Evolutionary conservation across 192 early-diverging fungal species (phyloP).

Genomic region (Podila clonocystis): DNA sequence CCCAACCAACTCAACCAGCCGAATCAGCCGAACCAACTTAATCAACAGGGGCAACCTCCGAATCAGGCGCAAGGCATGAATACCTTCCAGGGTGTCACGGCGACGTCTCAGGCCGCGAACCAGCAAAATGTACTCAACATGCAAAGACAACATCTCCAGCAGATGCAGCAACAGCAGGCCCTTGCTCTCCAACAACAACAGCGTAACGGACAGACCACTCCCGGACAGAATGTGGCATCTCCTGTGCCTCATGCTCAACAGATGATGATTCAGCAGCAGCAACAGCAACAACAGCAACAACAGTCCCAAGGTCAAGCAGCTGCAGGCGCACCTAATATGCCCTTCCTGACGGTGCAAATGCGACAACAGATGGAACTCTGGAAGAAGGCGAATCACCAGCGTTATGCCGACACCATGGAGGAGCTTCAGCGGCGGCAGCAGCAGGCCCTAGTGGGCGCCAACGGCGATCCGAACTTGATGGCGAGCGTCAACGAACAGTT

Average conservation of each 20-base stretch:
- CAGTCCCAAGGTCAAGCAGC: not conserved
- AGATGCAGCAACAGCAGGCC: slow-evolving; percentile 4
- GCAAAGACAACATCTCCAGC: slow-evolving; percentile 2
- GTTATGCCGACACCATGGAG: slow-evolving; percentile 30
- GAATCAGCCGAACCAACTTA: not conserved
- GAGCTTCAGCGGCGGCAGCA: slow-evolving; percentile 40
- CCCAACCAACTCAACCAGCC: not conserved
- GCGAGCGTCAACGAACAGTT: slow-evolving; percentile 38
- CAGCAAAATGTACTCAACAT: not conserved
- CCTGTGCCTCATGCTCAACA: not conserved
- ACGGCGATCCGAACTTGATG: slow-evolving; percentile 29
- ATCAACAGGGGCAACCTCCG: not conserved
- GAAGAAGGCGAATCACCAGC: slow-evolving; percentile 37
- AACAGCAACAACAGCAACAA: not conserved
- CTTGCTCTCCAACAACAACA: slow-evolving; percentile 4
- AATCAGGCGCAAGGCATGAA: not conserved
- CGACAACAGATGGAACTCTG: slow-evolving; percentile 37
- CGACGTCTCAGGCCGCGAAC: slow-evolving; percentile 5
- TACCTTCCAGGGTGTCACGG: not conserved
- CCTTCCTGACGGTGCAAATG: slow-evolving; percentile 30
- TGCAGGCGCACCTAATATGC: slow-evolving; percentile 9
- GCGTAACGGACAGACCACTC: not conserved
- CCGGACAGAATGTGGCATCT: not conserved
- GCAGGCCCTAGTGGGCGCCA: slow-evolving; percentile 31
- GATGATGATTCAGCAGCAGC: slow-evolving; percentile 1